A percentile compares a stretch with the other conserved stretches of the same genome.
phyloP scores from a whole-genome alignment of 2,329 filamentous ascomycete species.

The Epichloe amarillans region DNA sequence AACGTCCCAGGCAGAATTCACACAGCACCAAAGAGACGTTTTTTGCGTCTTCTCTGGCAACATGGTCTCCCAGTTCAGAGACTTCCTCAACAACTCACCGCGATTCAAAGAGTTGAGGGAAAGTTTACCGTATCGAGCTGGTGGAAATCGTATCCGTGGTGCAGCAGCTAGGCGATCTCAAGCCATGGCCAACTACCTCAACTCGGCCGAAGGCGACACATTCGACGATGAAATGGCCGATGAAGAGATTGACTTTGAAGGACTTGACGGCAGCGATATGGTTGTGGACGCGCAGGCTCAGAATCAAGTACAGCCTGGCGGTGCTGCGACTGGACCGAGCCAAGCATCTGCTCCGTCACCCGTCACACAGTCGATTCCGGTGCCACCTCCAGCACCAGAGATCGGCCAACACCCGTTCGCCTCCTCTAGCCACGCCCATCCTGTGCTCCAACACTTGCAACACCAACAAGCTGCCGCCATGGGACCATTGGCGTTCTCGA shows the following conservation, averaged over 20 bases:
- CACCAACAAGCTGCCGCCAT: conserved; percentile 9
- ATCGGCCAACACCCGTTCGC: conserved; percentile 13
- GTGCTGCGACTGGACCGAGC: neutral
- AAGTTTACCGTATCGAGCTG: conserved; percentile 10
- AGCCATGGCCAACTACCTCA: conserved; percentile 10
- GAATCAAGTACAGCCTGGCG: conserved; percentile 7
- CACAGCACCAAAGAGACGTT: conserved; percentile 83
- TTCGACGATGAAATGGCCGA: conserved; percentile 31
- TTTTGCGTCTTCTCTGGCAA: conserved; percentile 95
- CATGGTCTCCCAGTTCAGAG: conserved; percentile 65
- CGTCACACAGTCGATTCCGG: conserved; percentile 13
- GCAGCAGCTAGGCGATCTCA: conserved; percentile 7
- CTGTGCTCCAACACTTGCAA: conserved; percentile 9
- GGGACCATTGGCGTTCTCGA: conserved; percentile 13
- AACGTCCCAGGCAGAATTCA: conserved; percentile 55
- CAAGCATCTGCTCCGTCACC: conserved; percentile 2
- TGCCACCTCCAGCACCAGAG: conserved; percentile 16
- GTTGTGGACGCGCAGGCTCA: conserved; percentile 19
- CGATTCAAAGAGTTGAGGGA: conserved; percentile 33
- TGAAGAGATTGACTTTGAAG: conserved; percentile 32
- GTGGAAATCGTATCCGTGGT: conserved; percentile 6
- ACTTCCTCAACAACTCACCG: conserved; percentile 53
- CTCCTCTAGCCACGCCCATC: conserved; percentile 9
- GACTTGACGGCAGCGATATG: conserved; percentile 26
- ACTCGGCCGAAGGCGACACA: conserved; percentile 17